phyloP scores from a whole-genome alignment of 202 grass and related monocot species.

The Panicum hallii region DNA sequence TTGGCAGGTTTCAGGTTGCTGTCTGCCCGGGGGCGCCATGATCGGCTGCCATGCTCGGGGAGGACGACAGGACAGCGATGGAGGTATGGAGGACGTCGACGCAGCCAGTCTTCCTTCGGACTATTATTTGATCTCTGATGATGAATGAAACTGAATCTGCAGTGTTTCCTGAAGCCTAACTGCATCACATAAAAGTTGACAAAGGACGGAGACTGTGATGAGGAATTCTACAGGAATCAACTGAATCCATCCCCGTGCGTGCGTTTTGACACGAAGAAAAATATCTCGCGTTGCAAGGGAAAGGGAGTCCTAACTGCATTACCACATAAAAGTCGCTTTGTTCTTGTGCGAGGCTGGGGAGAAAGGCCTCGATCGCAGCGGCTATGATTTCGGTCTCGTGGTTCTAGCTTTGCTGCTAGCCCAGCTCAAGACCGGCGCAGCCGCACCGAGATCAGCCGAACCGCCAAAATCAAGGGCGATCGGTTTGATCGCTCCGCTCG shows the following conservation, averaged over 20 bases:
- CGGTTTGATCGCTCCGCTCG: slow-evolving; percentile 25
- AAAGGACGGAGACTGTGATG: not conserved
- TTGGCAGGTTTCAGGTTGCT: slow-evolving; percentile 58
- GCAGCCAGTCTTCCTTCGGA: not conserved
- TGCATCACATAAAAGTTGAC: not conserved
- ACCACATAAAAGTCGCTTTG: not conserved
- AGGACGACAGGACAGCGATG: slow-evolving; percentile 21
- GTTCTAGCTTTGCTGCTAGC: slow-evolving; percentile 34
- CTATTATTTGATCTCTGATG: not conserved
- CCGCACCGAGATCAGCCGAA: slow-evolving; percentile 34
- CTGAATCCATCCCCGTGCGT: too few species aligned
- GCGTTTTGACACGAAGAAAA: not conserved
- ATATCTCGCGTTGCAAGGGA: not conserved
- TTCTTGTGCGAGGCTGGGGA: not conserved
- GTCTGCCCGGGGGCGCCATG: slow-evolving; percentile 47
- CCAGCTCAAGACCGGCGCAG: slow-evolving; percentile 37
- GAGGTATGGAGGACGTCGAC: not conserved
- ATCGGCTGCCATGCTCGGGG: slow-evolving; percentile 21
- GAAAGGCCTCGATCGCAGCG: not conserved
- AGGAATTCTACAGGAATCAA: not conserved
- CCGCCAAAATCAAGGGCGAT: slow-evolving; percentile 15
- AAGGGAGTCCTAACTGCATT: not conserved
- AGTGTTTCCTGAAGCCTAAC: not conserved
- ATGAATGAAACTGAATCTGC: not conserved
- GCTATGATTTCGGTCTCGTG: slow-evolving; percentile 39